These are phyloP conservation scores for Pseudoturritis turrita DNA, from an alignment of 345 rosid genomes.

Conservation along the genomic window DNA sequence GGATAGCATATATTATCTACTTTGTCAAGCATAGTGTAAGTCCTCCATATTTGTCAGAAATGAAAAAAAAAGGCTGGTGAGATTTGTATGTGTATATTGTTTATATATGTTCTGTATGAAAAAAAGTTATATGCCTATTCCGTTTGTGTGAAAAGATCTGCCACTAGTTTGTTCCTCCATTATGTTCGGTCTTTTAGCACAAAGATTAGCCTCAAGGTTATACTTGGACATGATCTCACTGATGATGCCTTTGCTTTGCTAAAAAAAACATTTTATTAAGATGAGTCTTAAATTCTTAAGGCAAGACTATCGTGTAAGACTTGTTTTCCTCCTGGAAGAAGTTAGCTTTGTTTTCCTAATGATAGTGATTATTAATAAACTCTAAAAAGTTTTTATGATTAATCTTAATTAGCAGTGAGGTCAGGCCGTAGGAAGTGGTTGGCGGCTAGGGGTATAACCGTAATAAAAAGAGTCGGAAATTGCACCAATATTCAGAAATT, in stretches of 20 bases:
- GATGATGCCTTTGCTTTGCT: neutral
- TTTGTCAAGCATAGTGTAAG: slow-evolving; percentile 18
- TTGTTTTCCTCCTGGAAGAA: slow-evolving; percentile 13
- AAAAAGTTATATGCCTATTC: neutral
- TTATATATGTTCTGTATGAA: slow-evolving; percentile 2
- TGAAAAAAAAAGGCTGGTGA: slow-evolving; percentile 26
- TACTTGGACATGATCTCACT: neutral
- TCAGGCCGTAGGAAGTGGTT: neutral
- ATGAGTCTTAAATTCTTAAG: neutral
- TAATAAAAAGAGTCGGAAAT: neutral
- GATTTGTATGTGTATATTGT: slow-evolving; percentile 16
- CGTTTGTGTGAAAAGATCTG: slow-evolving; percentile 4
- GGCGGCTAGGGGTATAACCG: neutral
- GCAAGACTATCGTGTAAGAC: slow-evolving; percentile 9
- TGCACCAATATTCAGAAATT: neutral
- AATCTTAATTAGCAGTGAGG: neutral
- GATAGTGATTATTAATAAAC: neutral
- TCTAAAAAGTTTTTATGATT: neutral
- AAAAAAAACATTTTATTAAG: neutral
- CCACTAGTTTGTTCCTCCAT: neutral
- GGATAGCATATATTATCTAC: slow-evolving; percentile 8
- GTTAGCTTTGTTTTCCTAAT: neutral
- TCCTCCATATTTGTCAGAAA: slow-evolving; percentile 13
- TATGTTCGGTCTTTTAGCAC: neutral
- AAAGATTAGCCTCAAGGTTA: slow-evolving; percentile 1